These are phyloP conservation scores for Anthracocystis setariae DNA, from an alignment of 1,284 basidiomycete genomes.

Conservation along the genomic window DNA sequence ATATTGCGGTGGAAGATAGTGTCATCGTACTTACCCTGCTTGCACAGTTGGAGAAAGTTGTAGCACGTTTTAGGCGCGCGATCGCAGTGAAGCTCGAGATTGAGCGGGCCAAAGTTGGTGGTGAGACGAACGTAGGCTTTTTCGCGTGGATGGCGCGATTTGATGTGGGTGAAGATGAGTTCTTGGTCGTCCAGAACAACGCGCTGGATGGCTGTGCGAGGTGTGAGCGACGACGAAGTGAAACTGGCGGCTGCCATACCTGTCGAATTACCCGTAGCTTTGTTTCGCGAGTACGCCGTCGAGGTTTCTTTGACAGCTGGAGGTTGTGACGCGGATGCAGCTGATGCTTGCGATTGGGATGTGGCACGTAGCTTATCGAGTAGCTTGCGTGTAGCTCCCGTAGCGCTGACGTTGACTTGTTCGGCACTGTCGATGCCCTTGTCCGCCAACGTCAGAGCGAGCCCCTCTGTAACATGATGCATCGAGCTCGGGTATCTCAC, in stretches of 20 bases:
- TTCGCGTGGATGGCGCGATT: neutral
- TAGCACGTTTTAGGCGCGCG: slow-evolving; percentile 93
- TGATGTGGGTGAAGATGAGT: slow-evolving; percentile 80
- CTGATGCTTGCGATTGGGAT: neutral
- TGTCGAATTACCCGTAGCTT: slow-evolving; percentile 84
- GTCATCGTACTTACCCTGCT: slow-evolving; percentile 85
- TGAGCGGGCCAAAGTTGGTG: slow-evolving; percentile 88
- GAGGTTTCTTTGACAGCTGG: neutral
- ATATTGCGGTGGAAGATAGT: slow-evolving; percentile 89
- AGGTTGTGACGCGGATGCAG: neutral
- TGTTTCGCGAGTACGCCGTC: slow-evolving; percentile 33
- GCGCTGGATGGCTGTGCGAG: slow-evolving; percentile 79
- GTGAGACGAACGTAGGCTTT: slow-evolving; percentile 74
- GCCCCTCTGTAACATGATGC: slow-evolving; percentile 64
- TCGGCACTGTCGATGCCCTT: slow-evolving; percentile 54
- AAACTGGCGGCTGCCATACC: slow-evolving; percentile 91
- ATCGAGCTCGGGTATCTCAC: slow-evolving; percentile 24
- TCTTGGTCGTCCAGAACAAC: slow-evolving; percentile 90
- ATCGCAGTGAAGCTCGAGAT: slow-evolving; percentile 90
- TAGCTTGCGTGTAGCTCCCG: slow-evolving; percentile 61
- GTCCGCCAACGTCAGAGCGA: slow-evolving; percentile 55
- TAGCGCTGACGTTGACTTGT: slow-evolving; percentile 63
- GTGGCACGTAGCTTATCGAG: slow-evolving; percentile 39
- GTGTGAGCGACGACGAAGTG: slow-evolving; percentile 89
- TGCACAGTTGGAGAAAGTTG: slow-evolving; percentile 81